Conservation (phyloP, 805 yeast species). For the Candida arabinofermentans region DNA sequence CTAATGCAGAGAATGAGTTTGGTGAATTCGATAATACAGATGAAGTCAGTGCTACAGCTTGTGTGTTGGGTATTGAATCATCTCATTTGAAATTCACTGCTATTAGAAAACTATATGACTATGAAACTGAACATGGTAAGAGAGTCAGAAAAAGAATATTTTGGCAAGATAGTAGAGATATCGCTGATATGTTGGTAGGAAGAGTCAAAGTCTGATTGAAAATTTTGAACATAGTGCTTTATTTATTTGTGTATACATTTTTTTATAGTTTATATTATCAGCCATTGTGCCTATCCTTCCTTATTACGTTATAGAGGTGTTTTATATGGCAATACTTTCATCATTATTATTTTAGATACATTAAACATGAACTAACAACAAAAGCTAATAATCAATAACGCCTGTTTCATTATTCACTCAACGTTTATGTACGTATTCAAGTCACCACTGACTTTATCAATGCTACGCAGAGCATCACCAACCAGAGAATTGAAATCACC, state of each 20-base stretch:
- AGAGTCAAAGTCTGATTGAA: slow-evolving; percentile 37
- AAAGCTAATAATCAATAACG: too few species aligned
- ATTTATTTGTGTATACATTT: too few species aligned
- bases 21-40: slow-evolving; percentile 27
- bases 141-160: slow-evolving; percentile 88
- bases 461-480: slow-evolving; percentile 7
- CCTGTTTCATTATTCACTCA: not conserved
- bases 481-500: not conserved
- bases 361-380: too few species aligned
- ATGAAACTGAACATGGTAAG: slow-evolving; percentile 72
- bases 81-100: slow-evolving; percentile 73
- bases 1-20: slow-evolving; percentile 21
- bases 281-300: too few species aligned
- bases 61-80: slow-evolving; percentile 79
- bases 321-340: too few species aligned
- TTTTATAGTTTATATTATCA: too few species aligned
- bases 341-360: too few species aligned
- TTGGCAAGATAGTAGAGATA: slow-evolving; percentile 73
- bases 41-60: slow-evolving; percentile 51
- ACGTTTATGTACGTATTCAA: not conserved
- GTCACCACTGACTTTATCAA: slow-evolving; percentile 9
- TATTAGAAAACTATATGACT: slow-evolving; percentile 74
- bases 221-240: too few species aligned
- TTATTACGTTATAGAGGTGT: too few species aligned
- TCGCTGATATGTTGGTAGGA: slow-evolving; percentile 83